A percentile compares a stretch with the other conserved stretches of the same genome.
phyloP scores from a whole-genome alignment of 805 yeast genomes.

The Ogataea allantospora region DNA sequence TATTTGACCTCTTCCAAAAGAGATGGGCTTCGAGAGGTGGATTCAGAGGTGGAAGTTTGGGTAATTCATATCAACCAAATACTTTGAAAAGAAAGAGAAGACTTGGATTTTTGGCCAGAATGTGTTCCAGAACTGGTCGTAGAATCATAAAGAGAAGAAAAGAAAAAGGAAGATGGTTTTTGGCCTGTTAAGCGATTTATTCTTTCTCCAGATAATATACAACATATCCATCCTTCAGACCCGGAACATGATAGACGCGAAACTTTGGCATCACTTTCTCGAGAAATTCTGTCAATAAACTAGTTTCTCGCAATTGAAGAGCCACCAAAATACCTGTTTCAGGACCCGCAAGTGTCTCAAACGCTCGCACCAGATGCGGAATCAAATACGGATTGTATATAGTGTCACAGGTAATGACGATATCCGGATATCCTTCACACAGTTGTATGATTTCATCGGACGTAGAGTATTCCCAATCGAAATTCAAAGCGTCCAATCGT shows the following conservation, averaged over 20 bases:
- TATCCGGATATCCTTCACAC: slow-evolving; percentile 36
- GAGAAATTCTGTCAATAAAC: slow-evolving; percentile 48
- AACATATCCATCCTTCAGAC: slow-evolving; percentile 43
- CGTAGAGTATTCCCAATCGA: slow-evolving; percentile 58
- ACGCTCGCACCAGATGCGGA: slow-evolving; percentile 45
- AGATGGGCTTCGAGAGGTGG: slow-evolving; percentile 55
- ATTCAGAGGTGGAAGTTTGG: slow-evolving; percentile 80
- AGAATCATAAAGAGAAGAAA: slow-evolving; percentile 74
- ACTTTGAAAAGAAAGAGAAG: slow-evolving; percentile 87
- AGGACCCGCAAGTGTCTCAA: slow-evolving; percentile 35
- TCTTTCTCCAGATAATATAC: slow-evolving; percentile 37
- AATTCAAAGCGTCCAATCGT: slow-evolving; percentile 46
- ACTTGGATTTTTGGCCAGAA: slow-evolving; percentile 84
- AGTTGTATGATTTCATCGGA: slow-evolving; percentile 9
- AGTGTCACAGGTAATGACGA: slow-evolving; percentile 62
- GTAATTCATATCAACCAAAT: slow-evolving; percentile 93
- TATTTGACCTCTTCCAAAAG: slow-evolving; percentile 22
- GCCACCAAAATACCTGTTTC: slow-evolving; percentile 41
- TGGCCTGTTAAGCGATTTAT: slow-evolving; percentile 62
- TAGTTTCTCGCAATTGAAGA: slow-evolving; percentile 54
- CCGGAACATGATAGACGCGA: slow-evolving; percentile 35
- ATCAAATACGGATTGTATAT: slow-evolving; percentile 62
- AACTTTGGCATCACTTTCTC: slow-evolving; percentile 34
- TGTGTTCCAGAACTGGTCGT: slow-evolving; percentile 71
- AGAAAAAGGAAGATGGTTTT: slow-evolving; percentile 91